Base-by-base conservation (phyloP, 768 basidiomycete genomes). In the Galerina sulciceps region DNA sequence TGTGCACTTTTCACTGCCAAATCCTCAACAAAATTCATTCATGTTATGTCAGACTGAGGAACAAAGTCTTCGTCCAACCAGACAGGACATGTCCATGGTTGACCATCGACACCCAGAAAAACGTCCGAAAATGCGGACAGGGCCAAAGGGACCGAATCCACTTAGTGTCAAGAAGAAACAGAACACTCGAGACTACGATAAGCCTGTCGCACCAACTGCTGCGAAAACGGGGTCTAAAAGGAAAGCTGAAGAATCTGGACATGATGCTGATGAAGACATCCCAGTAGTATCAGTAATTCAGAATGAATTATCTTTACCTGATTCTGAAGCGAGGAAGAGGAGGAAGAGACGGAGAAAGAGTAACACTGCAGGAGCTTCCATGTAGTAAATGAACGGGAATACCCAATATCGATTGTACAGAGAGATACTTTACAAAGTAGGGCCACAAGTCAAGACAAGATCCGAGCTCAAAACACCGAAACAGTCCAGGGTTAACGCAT, bases 131-230 rank as follows among this genome's bases (percentile, higher is more conserved):
- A 90, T 85, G 70, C 86, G 79, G 68, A 91, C 84, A 66, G 88
- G 86, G 0, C 89, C 90, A 0, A 96, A 93, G 69, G 93, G 85
- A 0, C 94, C 96, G 1, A 99, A 98, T 75, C 94, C 96, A 8
- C 81, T 98, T 3, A 95, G 93, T 59, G 77, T 96, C 44, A 95
- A 94, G 80, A 96, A 93, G 73, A 85, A 85, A 4, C 65, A 38
- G 38, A 64, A 54, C 42, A 14, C 40, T 52, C 48, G 75, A 23
- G 80, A 81, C 3, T 76, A 66, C 67, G 46, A 79, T 82, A 47
- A 53, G 37, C 40, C 26, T 35, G 55, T 75, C 76, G 45, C 34
- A 46, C 20, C 64, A 59, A 56, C 18, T 10, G 11, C 52, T 62
- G 72, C 42, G 53, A 61, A 17, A 11, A 51, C 55, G 9, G 65